A percentile compares a stretch with the other conserved stretches of the same genome.
phyloP scores from a whole-genome alignment of 495 filamentous ascomycete species.

The Xylaria bambusicola region DNA sequence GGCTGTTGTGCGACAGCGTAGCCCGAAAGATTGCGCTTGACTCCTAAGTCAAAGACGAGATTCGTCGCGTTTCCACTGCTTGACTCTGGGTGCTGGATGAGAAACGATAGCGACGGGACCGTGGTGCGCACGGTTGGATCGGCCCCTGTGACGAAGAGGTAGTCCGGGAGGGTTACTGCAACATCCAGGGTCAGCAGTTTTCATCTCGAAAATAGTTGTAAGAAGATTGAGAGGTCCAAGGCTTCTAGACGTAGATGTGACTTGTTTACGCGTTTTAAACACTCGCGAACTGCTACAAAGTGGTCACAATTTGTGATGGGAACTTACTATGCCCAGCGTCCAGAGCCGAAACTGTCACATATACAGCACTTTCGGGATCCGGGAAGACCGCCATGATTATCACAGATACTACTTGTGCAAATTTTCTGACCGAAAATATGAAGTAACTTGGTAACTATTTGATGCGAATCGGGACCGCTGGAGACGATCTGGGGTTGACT shows the following conservation, averaged over 20 bases:
- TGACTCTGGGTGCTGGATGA: slow-evolving; percentile 30
- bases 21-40: slow-evolving; percentile 39
- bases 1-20: slow-evolving; percentile 42
- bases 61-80: slow-evolving; percentile 25
- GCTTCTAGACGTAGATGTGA: no score
- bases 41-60: slow-evolving; percentile 54
- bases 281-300: no score
- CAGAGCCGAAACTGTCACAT: slow-evolving; percentile 32
- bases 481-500: no score
- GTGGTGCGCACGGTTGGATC: slow-evolving; percentile 31
- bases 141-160: slow-evolving; percentile 38
- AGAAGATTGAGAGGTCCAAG: no score
- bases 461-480: no score
- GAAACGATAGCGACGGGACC: slow-evolving; percentile 43
- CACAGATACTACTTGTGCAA: no score
- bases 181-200: background rate
- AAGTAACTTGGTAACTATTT: no score
- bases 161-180: slow-evolving; percentile 36
- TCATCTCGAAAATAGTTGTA: no score
- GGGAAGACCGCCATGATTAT: background rate
- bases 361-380: slow-evolving; percentile 7
- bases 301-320: no score
- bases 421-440: no score
- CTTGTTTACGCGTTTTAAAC: no score
- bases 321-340: slow-evolving; percentile 31